Evolutionary conservation across 768 basidiomycete genomes (phyloP), one percentile per base, ranked within the genome.

Genomic region (Pluteus cervinus): DNA sequence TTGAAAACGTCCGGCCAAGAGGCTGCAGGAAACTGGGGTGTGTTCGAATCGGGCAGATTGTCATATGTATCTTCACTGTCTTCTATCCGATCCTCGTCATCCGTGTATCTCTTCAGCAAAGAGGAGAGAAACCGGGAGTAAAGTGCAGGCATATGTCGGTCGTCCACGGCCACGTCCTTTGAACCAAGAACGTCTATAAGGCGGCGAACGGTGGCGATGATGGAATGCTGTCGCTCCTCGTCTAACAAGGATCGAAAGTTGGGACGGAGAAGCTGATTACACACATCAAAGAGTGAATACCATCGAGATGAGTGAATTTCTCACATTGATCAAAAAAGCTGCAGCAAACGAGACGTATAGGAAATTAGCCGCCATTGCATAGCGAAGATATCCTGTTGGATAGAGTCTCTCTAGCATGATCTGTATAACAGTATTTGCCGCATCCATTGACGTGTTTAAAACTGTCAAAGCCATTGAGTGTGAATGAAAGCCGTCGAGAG

Each of bases 311-410:
- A 17, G 39, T 23, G 14, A 36, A 16, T 7, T 25, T 45, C 69
- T 46, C 48, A 80, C 77, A 55, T 79, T 78, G 35, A 79, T 61
- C 16, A 81, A 57, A 48, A 78, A 78, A 2, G 76, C 76, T 3
- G 75, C 67, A 7, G 76, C 76, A 47, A 77, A 81, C 4, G 77
- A 66, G 8, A 75, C 64, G 41, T 67, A 71, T 9, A 73, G 56
- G 41, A 71, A 72, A 43, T 66, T 61, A 11, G 71, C 63, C 36
- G 68, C 75, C 59, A 79, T 70, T 3, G 75, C 76, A 48, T 66
- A 76, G 8, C 73, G 69, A 17, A 79, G 57, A 44, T 68, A 68
- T 2, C 73, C 75, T 3, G 73, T 75, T 1, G 75, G 75, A 38
- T 68, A 69, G 9, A 79, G 54, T 29, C 63, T 61, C 32, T 76